These are phyloP conservation scores for Lagenidium sp. DNA, from an alignment of 352 stramenopile genomes.

Conservation along the genomic window DNA sequence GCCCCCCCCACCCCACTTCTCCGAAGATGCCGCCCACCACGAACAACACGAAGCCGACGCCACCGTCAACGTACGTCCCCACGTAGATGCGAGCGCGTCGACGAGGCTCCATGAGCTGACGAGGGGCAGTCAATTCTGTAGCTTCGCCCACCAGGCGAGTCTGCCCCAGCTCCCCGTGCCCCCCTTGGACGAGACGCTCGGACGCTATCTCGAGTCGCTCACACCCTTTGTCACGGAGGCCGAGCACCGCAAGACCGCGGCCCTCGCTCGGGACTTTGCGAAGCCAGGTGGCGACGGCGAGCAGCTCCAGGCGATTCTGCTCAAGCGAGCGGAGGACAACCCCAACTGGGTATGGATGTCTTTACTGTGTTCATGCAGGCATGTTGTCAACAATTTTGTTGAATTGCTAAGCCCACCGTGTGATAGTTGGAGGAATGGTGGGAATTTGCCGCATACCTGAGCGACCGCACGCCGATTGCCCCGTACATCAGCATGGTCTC, in stretches of 20 bases:
- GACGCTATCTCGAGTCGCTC: constrained; percentile 73
- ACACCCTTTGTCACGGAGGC: constrained; percentile 36
- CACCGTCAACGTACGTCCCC: too few species aligned
- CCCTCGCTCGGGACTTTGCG: constrained; percentile 34
- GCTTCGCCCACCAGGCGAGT: constrained; percentile 48
- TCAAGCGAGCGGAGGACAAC: constrained; percentile 27
- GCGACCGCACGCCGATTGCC: constrained; percentile 72
- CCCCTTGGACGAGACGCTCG: constrained; percentile 71
- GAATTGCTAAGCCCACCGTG: background rate
- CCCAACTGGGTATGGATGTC: constrained; percentile 42
- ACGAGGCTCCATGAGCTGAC: too few species aligned
- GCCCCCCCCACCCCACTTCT: too few species aligned
- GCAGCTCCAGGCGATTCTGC: constrained; percentile 34
- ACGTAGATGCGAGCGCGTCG: too few species aligned
- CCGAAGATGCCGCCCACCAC: too few species aligned
- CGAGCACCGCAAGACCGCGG: constrained; percentile 24
- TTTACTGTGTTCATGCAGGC: background rate
- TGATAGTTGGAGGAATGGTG: constrained; percentile 85
- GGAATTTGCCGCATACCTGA: constrained; percentile 84
- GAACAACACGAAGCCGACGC: too few species aligned
- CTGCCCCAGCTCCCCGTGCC: constrained; percentile 80
- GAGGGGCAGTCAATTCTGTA: too few species aligned
- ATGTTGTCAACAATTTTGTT: background rate
- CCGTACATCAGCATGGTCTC: constrained; percentile 93
- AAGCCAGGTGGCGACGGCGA: constrained; percentile 36